Base-by-base conservation (phyloP, 495 filamentous ascomycete genomes). In the Eremomyces bilateralis region DNA sequence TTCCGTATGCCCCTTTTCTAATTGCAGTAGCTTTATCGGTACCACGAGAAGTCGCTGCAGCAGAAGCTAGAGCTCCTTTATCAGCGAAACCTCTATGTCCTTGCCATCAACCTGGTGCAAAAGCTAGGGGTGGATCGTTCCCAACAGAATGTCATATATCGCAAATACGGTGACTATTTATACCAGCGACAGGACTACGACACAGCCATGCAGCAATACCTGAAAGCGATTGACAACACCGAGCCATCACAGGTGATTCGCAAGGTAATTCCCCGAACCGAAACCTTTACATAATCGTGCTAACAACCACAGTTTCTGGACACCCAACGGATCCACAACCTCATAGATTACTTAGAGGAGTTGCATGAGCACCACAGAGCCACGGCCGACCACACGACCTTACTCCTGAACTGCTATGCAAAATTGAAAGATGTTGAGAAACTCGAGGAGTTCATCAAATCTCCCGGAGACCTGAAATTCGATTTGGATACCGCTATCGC, bases 301-400 rank as follows among this genome's bases (percentile, higher is more conserved):
- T 42, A 28, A 31, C 29, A 18, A 4, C 8, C 6, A 30, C 21
- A 82, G 73, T 93, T 84, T 43, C 63, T 97, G 17, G 88, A 95
- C 43, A 94, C 84, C 0, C 85, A 95, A 58, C 65, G 83, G 44
- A 93, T 97, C 52, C 81, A 92, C 41, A 94, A 95, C 47, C 60
- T 97, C 12, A 97, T 97, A 43, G 83, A 94, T 52, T 97, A 95
- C 48, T 67, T 97, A 6, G 88, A 97, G 58, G 82, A 94, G 53
- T 58, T 97, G 18, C 88, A 97, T 51, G 82, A 94, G 36, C 83
- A 91, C 46, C 77, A 85, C 50, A 79, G 71, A 45, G 88, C 88
- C 4, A 92, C 82, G 1, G 75, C 80, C n/a, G 88, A 97, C 42
- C 88, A 97, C 48, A 97, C 88, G 1, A 97, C 84, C 0, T 62